Evolutionary conservation across 1,284 basidiomycete species (phyloP).

Genomic region (Cryptococcus sp.): DNA sequence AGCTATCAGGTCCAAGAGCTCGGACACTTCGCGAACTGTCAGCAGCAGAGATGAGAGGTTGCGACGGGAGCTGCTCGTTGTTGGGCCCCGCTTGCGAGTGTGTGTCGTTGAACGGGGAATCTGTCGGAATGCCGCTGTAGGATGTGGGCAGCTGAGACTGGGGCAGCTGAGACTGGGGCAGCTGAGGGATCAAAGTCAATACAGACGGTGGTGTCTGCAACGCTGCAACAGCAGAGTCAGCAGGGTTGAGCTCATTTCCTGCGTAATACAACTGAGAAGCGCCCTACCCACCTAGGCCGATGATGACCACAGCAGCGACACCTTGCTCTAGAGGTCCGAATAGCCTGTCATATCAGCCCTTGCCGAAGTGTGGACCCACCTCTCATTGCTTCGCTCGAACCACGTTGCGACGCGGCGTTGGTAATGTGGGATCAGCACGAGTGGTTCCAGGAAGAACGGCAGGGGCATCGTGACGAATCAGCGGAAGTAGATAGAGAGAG

Average conservation of each 20-base stretch:
- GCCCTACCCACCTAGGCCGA: slow-evolving; percentile 29
- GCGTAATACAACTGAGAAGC: too few relatives aligned
- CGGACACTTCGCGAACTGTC: neutral
- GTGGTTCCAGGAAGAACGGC: slow-evolving; percentile 31
- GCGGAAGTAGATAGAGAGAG: too few relatives aligned
- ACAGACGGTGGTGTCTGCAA: neutral
- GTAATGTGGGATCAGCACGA: slow-evolving; percentile 26
- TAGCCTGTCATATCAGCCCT: slow-evolving; percentile 18
- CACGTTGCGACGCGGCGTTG: slow-evolving; percentile 11
- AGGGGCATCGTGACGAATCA: slow-evolving; percentile 16
- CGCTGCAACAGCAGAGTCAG: neutral
- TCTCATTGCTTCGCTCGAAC: slow-evolving; percentile 18
- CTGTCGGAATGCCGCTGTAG: slow-evolving; percentile 16
- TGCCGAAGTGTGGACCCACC: slow-evolving; percentile 7
- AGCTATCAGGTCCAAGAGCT: neutral
- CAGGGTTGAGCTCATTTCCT: neutral
- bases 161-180: too few relatives aligned
- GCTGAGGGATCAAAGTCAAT: neutral
- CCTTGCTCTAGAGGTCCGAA: slow-evolving; percentile 43
- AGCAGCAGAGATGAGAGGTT: neutral
- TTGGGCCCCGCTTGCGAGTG: neutral
- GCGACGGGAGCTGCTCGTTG: neutral
- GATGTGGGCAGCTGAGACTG: too few relatives aligned
- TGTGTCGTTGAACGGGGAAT: slow-evolving; percentile 10
- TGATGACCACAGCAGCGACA: slow-evolving; percentile 32